phyloP scores from a whole-genome alignment of 345 rosid genomes.

The Eucalyptus cloeziana region DNA sequence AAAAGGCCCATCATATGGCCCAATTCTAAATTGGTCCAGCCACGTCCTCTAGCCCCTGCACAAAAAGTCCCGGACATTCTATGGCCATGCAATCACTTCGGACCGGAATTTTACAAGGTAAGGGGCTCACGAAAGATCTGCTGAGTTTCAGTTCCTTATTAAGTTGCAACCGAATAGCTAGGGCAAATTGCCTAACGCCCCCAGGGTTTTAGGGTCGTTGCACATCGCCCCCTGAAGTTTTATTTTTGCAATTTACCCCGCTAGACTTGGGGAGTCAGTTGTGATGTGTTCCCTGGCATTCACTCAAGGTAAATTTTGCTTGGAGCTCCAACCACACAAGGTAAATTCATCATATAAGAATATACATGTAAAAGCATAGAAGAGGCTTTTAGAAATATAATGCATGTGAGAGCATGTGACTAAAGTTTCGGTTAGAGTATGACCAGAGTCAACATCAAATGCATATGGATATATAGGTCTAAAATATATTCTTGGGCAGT shows the following conservation, averaged over 20 bases:
- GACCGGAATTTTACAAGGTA: not conserved
- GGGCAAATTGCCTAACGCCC: not conserved
- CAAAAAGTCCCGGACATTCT: not conserved
- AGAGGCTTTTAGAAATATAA: not conserved
- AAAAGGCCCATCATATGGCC: not conserved
- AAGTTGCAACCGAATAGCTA: not conserved
- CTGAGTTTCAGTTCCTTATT: too few species aligned
- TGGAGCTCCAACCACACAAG: not conserved
- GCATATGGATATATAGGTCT: not conserved
- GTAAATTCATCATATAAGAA: not conserved
- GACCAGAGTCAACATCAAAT: not conserved
- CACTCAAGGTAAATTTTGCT: not conserved
- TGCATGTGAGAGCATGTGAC: not conserved
- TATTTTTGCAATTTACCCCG: not conserved
- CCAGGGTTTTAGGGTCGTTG: not conserved
- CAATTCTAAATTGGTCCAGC: not conserved
- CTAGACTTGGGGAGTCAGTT: not conserved
- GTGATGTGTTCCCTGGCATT: not conserved
- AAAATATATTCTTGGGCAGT: not conserved
- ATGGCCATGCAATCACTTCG: not conserved
- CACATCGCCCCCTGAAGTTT: not conserved
- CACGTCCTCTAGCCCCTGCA: not conserved
- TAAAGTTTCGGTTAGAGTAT: not conserved
- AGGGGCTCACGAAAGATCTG: not conserved
- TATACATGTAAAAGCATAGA: not conserved